These are phyloP conservation scores for Globisporangium cystogenes DNA, from an alignment of 352 stramenopile species.

Conservation along the genomic window DNA sequence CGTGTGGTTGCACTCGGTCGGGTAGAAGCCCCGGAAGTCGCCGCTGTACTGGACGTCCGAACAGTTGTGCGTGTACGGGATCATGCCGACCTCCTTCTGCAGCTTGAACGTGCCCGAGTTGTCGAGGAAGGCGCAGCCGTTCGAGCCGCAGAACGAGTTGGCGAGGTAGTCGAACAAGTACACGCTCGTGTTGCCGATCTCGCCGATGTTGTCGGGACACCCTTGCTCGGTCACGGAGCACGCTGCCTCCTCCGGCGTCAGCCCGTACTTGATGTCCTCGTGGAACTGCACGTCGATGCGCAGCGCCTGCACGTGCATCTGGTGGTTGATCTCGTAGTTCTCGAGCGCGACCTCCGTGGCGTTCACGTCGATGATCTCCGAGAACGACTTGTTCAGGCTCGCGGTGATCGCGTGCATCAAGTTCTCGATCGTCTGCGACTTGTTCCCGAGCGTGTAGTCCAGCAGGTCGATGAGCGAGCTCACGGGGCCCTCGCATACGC, in stretches of 20 bases:
- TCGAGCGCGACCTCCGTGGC: conserved; percentile 11
- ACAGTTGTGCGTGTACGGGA: conserved; percentile 24
- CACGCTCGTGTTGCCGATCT: conserved; percentile 7
- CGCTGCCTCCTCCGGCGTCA: conserved; percentile 7
- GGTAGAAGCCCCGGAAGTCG: conserved; percentile 36
- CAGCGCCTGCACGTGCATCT: conserved; percentile 15
- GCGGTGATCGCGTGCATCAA: conserved; percentile 16
- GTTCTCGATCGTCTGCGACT: conserved; percentile 7
- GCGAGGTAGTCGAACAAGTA: conserved; percentile 18
- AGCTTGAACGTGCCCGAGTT: conserved; percentile 22
- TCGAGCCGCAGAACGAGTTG: conserved; percentile 24
- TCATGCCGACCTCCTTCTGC: conserved; percentile 29
- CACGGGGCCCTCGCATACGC: conserved; percentile 32
- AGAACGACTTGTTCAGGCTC: conserved; percentile 28
- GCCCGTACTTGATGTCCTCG: conserved; percentile 16
- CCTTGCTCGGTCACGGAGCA: conserved; percentile 11
- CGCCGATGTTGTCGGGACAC: conserved; percentile 3
- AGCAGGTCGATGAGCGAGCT: conserved; percentile 29
- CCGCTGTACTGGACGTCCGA: conserved; percentile 27
- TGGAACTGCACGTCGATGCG: conserved; percentile 23
- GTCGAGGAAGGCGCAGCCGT: conserved; percentile 32
- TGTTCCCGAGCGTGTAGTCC: conserved; percentile 1
- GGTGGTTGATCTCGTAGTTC: conserved; percentile 1
- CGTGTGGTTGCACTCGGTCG: conserved; percentile 18
- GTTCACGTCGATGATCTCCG: conserved; percentile 9